Base-by-base conservation (phyloP, 2,329 filamentous ascomycete genomes). In the Alternaria atra region DNA sequence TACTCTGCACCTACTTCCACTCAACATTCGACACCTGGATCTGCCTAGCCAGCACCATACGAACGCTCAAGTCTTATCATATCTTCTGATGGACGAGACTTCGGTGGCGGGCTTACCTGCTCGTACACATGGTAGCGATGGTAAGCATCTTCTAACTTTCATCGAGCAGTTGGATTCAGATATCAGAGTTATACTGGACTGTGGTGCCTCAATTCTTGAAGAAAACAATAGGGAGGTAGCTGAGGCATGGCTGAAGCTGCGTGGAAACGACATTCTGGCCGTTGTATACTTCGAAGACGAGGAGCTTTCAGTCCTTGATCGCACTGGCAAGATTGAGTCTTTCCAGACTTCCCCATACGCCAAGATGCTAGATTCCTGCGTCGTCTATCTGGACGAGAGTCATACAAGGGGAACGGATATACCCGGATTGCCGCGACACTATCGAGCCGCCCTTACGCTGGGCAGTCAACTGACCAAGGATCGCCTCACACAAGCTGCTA, bases 381-480 rank as follows among this genome's bases (percentile, higher is more conserved):
- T 91, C 0, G 81, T 93, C 0, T 93, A 89, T 55, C 80, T 94
- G 0, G 90, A 93, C 51, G 87, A 93, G 58, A 84, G 85, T 0
- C 90, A 93, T 62, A 91, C 90, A 0, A 77, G 90, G 61, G 90
- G 91, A 0, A 92, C 85, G 0, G 90, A 94, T 63, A 70, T 93
- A 0, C 30, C 46, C 0, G 85, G 84, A 34, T 75, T 92, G 0
- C 90, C 89, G 0, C 57, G 58, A 0, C 5, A 83, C 12, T 89
- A 89, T 64, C 80, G 86, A 0, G 91, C 90, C 0, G 87, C 87
- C 0, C 87, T 93, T 0, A 93, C 90, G 0, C 73, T 94, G 0
- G 90, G 90, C 0, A 82, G 87, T 0, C 80, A 81, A 4, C 65
- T 92, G 1, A 90, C 87, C 0, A 94, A 93, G 62, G 91, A 94